Evolutionary conservation across 2,329 filamentous ascomycete species (phyloP).

Genomic region (Colletotrichum sp.): DNA sequence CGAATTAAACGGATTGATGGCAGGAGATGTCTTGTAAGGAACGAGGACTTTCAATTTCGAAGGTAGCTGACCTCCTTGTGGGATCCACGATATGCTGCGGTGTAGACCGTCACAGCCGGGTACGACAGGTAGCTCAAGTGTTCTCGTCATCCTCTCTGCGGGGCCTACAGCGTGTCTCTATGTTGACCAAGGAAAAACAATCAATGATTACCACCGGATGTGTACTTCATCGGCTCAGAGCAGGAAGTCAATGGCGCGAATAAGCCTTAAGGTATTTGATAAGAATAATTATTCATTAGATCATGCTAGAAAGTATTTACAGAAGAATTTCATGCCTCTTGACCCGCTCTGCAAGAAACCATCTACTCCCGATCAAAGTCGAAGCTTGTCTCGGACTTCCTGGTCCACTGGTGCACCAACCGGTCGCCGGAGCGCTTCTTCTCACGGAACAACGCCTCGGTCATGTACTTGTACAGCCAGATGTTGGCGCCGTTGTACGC

Average conservation of each 20-base stretch:
- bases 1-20: fast-evolving
- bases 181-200: fast-evolving
- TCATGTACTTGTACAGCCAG: constrained; percentile 69
- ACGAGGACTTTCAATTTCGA: no score
- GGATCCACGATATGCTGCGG: no score
- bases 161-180: no score
- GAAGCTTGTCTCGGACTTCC: constrained; percentile 7
- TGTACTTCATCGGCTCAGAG: no score
- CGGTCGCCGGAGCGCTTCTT: constrained; percentile 49
- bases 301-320: background rate
- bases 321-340: background rate
- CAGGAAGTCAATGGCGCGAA: fast-evolving
- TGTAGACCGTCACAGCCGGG: no score
- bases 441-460: constrained; percentile 65
- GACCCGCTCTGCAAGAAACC: background rate
- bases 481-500: constrained; percentile 57
- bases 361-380: background rate
- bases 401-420: constrained; percentile 40
- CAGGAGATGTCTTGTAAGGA: no score
- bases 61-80: fast-evolving
- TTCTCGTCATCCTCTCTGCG: no score
- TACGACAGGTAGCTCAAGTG: no score
- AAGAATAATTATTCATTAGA: background rate
- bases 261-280: no score
- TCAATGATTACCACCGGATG: no score